phyloP scores from a whole-genome alignment of 78 protist species.

The Pelomyxa schiedti region DNA sequence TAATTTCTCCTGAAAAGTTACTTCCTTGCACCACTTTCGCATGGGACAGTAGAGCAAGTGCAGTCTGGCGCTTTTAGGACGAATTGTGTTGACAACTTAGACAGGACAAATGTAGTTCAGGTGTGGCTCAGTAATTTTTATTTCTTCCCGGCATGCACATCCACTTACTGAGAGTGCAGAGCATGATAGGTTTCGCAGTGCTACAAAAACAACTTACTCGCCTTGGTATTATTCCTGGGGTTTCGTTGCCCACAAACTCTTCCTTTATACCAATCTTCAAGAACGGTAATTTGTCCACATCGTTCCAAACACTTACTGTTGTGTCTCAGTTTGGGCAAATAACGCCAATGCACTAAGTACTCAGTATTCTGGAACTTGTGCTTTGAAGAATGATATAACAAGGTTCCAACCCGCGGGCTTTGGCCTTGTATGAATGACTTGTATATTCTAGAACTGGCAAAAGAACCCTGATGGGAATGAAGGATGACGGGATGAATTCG shows the following conservation, averaged over 20 bases:
- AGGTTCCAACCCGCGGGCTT: too few relatives aligned
- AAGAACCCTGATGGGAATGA: constrained; percentile 39
- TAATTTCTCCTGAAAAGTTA: too few relatives aligned
- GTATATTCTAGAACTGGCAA: constrained; percentile 59
- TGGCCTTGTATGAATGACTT: too few relatives aligned
- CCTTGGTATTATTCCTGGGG: constrained; percentile 35
- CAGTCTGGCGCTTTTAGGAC: constrained; percentile 72
- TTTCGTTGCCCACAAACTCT: too few relatives aligned
- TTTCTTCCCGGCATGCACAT: too few relatives aligned
- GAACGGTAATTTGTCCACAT: not conserved
- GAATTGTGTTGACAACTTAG: constrained; percentile 90
- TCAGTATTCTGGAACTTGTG: constrained; percentile 56
- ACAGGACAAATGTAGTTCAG: constrained; percentile 89
- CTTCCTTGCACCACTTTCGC: too few relatives aligned
- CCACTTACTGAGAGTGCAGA: too few relatives aligned
- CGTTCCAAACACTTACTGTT: too few relatives aligned
- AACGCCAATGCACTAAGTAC: constrained; percentile 51
- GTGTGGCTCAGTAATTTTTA: too few relatives aligned
- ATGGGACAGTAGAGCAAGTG: not conserved
- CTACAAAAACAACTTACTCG: constrained; percentile 32
- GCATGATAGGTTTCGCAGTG: constrained; percentile 26
- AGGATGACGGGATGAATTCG: constrained; percentile 42
- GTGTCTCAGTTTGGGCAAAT: constrained; percentile 61
- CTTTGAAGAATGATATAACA: constrained; percentile 51
- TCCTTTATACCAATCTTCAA: too few relatives aligned